phyloP scores from a whole-genome alignment of 768 basidiomycete genomes.

The Rhizopogon vinicolor region DNA sequence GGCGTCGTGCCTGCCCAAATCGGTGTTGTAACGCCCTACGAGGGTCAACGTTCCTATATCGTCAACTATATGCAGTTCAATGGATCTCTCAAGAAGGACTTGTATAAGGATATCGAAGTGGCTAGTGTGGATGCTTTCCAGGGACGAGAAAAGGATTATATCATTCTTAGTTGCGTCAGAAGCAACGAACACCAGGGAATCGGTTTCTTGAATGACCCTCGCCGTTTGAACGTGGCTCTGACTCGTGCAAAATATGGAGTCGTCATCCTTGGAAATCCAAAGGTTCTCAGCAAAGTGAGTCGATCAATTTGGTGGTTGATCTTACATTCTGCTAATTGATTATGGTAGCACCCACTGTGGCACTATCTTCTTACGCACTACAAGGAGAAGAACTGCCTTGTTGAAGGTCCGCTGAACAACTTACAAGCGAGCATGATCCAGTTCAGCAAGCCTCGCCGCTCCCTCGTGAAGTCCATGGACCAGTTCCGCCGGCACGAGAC shows the following conservation, averaged over 20 bases:
- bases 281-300: constrained; percentile 94
- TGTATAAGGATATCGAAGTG: constrained; percentile 99
- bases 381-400: constrained; percentile 91
- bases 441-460: constrained; percentile 94
- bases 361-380: constrained; percentile 97
- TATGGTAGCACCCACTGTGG: constrained; percentile 89
- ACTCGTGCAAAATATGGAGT: constrained; percentile 98
- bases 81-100: constrained; percentile 97
- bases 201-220: constrained; percentile 97
- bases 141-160: constrained; percentile 99
- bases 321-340: constrained; percentile 8
- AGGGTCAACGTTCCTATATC: constrained; percentile 97
- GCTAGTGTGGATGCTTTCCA: constrained; percentile 99
- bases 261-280: constrained; percentile 99
- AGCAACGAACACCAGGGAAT: constrained; percentile 99
- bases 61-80: constrained; percentile 99
- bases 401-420: constrained; percentile 95
- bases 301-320: constrained; percentile 5
- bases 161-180: constrained; percentile 94
- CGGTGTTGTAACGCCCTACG: constrained; percentile 98
- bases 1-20: constrained; percentile 95
- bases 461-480: constrained; percentile 86
- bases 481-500: constrained; percentile 93
- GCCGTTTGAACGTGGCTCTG: constrained; percentile 93
- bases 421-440: constrained; percentile 98